Conservation (phyloP, 345 rosid genomes). For the Heritiera fomes region DNA sequence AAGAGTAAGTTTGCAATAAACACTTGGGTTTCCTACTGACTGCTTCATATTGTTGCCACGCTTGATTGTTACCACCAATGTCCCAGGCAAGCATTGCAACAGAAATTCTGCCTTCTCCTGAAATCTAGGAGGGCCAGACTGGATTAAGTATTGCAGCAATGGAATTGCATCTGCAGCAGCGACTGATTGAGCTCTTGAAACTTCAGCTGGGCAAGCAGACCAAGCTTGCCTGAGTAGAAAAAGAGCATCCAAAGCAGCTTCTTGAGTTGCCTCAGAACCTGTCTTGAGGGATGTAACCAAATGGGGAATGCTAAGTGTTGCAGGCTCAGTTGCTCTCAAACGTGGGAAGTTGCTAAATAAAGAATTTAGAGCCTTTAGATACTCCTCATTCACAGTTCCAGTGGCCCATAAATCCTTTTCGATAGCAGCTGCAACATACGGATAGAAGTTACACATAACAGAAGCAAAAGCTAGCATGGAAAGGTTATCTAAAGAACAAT, state of each 20-base stretch:
- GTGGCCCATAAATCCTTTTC: slow-evolving; percentile 98
- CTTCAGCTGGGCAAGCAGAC: slow-evolving; percentile 98
- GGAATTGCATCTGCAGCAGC: slow-evolving; percentile 99
- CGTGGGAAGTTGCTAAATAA: slow-evolving; percentile 96
- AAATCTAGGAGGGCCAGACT: slow-evolving; percentile 97
- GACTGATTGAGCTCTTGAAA: slow-evolving; percentile 94
- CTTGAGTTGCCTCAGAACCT: slow-evolving; percentile 94
- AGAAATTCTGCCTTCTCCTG: slow-evolving; percentile 98
- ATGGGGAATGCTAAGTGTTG: slow-evolving; percentile 98
- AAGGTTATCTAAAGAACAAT: not conserved
- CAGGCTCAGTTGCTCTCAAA: slow-evolving; percentile 95
- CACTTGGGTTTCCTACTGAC: slow-evolving; percentile 95
- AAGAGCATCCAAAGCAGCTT: slow-evolving; percentile 94
- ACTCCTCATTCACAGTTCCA: slow-evolving; percentile 93
- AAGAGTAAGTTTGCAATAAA: slow-evolving; percentile 85
- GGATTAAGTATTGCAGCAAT: slow-evolving; percentile 88
- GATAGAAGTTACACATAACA: slow-evolving; percentile 18
- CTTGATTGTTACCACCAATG: slow-evolving; percentile 83
- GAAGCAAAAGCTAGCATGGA: slow-evolving; percentile 4
- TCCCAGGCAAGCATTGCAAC: slow-evolving; percentile 97
- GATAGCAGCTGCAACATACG: slow-evolving; percentile 78
- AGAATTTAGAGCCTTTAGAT: slow-evolving; percentile 86
- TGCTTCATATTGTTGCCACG: slow-evolving; percentile 99
- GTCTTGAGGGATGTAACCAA: slow-evolving; percentile 89
- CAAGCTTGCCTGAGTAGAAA: slow-evolving; percentile 99